These are phyloP conservation scores for Vigna nakashimae DNA, from an alignment of 306 rosid species.

Conservation along the genomic window DNA sequence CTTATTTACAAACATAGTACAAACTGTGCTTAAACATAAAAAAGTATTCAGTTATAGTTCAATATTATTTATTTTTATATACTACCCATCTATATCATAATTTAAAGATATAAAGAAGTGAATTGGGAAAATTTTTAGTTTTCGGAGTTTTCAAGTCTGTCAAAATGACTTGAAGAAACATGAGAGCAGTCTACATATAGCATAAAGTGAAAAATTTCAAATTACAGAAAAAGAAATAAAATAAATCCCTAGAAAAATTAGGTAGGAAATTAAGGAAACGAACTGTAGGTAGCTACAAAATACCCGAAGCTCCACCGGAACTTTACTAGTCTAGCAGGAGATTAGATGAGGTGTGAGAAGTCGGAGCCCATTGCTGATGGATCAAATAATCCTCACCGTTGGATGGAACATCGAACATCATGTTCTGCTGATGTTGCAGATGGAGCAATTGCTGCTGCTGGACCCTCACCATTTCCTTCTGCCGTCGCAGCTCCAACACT, in stretches of 20 bases:
- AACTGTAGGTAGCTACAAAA: constrained; percentile 45
- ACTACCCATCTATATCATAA: neutral
- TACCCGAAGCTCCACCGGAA: constrained; percentile 27
- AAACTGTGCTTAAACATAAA: too few species aligned
- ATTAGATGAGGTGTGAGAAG: constrained; percentile 70
- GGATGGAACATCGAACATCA: constrained; percentile 66
- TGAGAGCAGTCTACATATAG: constrained; percentile 17
- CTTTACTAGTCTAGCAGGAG: constrained; percentile 36
- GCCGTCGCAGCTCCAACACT: constrained; percentile 89
- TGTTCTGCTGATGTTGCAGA: constrained; percentile 57
- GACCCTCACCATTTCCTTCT: constrained; percentile 67
- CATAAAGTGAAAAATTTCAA: constrained; percentile 12
- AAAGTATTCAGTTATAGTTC: too few species aligned
- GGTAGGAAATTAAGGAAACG: neutral
- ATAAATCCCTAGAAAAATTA: constrained; percentile 36
- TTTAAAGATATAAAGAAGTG: neutral
- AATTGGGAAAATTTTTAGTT: constrained; percentile 28
- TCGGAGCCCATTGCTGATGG: constrained; percentile 73
- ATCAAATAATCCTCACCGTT: constrained; percentile 85
- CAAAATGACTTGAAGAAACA: constrained; percentile 38
- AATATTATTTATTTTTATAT: neutral
- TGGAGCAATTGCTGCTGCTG: constrained; percentile 56
- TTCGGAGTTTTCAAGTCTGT: constrained; percentile 33
- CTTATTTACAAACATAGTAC: neutral
- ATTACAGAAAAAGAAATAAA: constrained; percentile 21